Evolutionary conservation across 1,284 basidiomycete genomes (phyloP).

Genomic region (Taiwanofungus camphoratus): DNA sequence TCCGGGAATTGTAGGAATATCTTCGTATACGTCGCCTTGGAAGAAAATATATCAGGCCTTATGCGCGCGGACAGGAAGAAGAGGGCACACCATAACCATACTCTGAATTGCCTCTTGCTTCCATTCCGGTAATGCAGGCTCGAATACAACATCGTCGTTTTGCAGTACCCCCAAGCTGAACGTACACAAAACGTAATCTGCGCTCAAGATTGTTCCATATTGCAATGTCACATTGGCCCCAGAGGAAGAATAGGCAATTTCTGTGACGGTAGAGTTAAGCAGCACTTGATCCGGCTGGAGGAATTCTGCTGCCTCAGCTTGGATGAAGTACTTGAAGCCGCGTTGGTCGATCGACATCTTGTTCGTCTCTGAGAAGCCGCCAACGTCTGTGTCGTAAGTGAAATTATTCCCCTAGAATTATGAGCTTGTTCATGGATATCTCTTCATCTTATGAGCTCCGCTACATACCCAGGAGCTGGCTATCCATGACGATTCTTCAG

Average conservation of each 20-base stretch:
- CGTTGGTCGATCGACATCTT: slow-evolving; percentile 52
- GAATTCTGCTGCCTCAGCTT: slow-evolving; percentile 50
- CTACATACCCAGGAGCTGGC: slow-evolving; percentile 50
- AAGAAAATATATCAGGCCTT: background rate
- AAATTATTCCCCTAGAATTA: slow-evolving; percentile 53
- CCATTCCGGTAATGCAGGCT: slow-evolving; percentile 53
- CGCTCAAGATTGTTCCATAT: slow-evolving; percentile 32
- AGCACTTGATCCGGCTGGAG: slow-evolving; percentile 39
- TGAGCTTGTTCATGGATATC: background rate
- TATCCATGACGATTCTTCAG: slow-evolving; percentile 56
- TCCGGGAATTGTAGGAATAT: slow-evolving; percentile 63
- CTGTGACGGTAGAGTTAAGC: slow-evolving; percentile 47
- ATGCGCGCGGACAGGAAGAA: background rate
- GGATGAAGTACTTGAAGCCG: slow-evolving; percentile 51
- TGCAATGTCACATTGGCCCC: slow-evolving; percentile 37
- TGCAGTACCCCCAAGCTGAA: slow-evolving; percentile 54
- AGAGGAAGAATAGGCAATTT: slow-evolving; percentile 41
- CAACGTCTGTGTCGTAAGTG: slow-evolving; percentile 49
- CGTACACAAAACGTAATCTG: slow-evolving; percentile 28
- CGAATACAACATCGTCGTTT: slow-evolving; percentile 53
- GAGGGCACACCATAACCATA: slow-evolving; percentile 50
- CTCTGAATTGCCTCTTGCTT: slow-evolving; percentile 64
- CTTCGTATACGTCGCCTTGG: slow-evolving; percentile 58
- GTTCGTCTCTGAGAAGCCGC: slow-evolving; percentile 54
- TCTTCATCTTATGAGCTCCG: no score